phyloP scores from a whole-genome alignment of 2,329 filamentous ascomycete species.

The Nannizziopsis arthrosporioides region DNA sequence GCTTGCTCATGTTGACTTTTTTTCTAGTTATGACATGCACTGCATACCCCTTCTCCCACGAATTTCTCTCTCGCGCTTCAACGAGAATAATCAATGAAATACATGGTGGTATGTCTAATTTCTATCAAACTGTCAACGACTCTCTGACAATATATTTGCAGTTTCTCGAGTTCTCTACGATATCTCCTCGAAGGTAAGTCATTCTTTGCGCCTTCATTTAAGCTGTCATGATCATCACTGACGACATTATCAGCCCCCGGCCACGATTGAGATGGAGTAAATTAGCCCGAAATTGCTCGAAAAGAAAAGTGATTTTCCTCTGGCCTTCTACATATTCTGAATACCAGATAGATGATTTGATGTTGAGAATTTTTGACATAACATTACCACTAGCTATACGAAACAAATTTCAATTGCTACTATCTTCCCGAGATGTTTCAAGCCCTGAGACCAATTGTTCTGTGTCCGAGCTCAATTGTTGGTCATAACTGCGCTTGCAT shows the following conservation, averaged over 20 bases:
- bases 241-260: constrained; percentile 44
- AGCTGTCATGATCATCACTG: constrained; percentile 43
- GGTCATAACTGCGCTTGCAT: no score
- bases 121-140: background rate
- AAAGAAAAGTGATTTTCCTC: no score
- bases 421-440: no score
- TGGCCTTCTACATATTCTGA: no score
- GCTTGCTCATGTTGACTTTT: background rate
- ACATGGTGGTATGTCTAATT: constrained; percentile 36
- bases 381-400: no score
- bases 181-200: constrained; percentile 23
- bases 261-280: constrained; percentile 63
- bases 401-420: no score
- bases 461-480: no score
- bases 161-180: constrained; percentile 51
- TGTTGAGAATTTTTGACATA: no score
- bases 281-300: no score
- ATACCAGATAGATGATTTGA: no score
- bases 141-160: background rate
- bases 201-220: constrained; percentile 24
- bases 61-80: constrained; percentile 54
- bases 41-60: constrained; percentile 53
- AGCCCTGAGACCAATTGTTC: no score
- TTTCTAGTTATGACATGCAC: constrained; percentile 57
- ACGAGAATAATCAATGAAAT: constrained; percentile 65